Evolutionary conservation across 345 rosid species (phyloP).

Genomic region (Anacardium occidentale): DNA sequence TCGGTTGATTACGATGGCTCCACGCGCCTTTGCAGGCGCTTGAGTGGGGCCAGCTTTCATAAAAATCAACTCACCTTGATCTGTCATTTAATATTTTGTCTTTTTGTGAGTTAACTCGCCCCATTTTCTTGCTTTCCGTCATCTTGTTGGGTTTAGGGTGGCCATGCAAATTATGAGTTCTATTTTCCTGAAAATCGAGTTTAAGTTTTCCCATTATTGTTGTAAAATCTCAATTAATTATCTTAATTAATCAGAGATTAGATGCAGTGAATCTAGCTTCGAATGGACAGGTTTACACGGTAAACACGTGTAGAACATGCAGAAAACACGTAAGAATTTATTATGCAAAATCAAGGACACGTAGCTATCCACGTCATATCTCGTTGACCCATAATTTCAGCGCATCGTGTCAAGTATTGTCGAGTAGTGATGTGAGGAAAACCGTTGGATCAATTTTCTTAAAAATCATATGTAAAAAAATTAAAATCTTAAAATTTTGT

Average conservation of each 20-base stretch:
- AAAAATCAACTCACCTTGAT: neutral
- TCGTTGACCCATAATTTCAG: neutral
- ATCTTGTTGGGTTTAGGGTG: neutral
- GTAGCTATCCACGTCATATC: neutral
- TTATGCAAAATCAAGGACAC: neutral
- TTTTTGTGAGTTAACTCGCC: neutral
- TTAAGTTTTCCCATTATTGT: no score
- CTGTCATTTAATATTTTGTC: constrained; percentile 13
- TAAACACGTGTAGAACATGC: constrained; percentile 8
- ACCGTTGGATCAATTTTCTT: no score
- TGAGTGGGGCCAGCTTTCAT: constrained; percentile 12
- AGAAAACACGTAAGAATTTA: neutral
- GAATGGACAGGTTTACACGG: neutral
- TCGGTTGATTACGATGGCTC: constrained; percentile 7
- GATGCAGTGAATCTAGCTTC: no score
- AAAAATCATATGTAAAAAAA: no score
- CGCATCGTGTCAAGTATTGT: neutral
- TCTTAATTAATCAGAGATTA: no score
- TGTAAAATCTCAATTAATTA: no score
- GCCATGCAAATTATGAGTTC: no score
- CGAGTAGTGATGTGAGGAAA: no score
- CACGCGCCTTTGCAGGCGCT: constrained; percentile 21
- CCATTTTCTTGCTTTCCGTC: neutral
- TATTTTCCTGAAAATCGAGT: no score
- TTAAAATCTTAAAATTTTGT: no score